Conservation (phyloP, 73 alveolate species). For the Urostyla sp. region DNA sequence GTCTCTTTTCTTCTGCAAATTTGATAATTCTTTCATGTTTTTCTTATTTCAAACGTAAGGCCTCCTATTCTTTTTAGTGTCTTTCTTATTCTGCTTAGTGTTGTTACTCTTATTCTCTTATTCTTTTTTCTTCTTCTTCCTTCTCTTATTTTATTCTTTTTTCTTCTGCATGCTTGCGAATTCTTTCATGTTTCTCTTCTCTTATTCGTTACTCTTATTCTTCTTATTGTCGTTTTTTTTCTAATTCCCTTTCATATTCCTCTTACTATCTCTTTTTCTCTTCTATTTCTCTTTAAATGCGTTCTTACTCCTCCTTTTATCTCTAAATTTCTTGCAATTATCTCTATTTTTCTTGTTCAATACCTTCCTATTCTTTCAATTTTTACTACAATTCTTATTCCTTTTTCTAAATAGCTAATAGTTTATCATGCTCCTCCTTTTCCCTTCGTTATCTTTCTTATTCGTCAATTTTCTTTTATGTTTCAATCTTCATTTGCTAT, state of each 20-base stretch:
- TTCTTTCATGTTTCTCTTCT: neutral
- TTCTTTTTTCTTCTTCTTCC: neutral
- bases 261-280: conserved; percentile 12
- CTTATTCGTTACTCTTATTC: neutral
- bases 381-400: neutral
- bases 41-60: too few species aligned
- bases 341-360: neutral
- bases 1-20: conserved; percentile 6
- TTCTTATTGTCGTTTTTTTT: neutral
- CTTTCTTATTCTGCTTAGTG: neutral
- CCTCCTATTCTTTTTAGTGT: too few species aligned
- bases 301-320: neutral
- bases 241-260: neutral
- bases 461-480: neutral
- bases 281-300: conserved; percentile 10
- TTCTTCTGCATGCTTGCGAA: conserved; percentile 8
- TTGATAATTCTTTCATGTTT: neutral
- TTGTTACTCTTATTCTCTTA: neutral
- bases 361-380: neutral
- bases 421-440: neutral
- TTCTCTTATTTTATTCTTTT: neutral
- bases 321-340: neutral
- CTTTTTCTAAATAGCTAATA: neutral
- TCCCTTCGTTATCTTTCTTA: neutral
- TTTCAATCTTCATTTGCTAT: neutral